Percentiles rank a stretch among this genome's conserved stretches.
Evolutionary conservation across 1,139 yeast species (phyloP).

Genomic region (Kurtzmaniella quercitrusa): DNA sequence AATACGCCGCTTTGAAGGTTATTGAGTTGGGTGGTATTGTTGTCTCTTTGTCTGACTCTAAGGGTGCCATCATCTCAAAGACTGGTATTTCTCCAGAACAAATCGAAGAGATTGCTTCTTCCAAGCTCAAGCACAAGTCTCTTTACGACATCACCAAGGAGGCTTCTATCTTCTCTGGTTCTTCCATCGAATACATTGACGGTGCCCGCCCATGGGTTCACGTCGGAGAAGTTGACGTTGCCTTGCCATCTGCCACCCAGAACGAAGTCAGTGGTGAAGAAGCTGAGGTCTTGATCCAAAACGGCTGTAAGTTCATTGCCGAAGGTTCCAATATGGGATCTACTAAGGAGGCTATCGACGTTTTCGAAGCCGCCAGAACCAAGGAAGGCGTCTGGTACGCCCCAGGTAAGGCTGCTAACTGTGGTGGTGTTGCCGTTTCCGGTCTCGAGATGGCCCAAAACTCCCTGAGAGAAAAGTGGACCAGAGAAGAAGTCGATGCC

Average conservation of each 20-base stretch:
- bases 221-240: slow-evolving; percentile 90
- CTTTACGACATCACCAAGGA: slow-evolving; percentile 61
- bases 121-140: slow-evolving; percentile 78
- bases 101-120: slow-evolving; percentile 69
- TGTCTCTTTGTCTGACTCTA: slow-evolving; percentile 90
- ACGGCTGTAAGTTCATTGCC: slow-evolving; percentile 91
- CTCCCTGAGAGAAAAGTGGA: slow-evolving; percentile 90
- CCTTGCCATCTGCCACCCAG: slow-evolving; percentile 97
- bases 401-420: slow-evolving; percentile 98
- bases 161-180: slow-evolving; percentile 54
- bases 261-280: slow-evolving; percentile 96
- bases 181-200: slow-evolving; percentile 68
- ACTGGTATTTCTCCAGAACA: slow-evolving; percentile 82
- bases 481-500: slow-evolving; percentile 81
- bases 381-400: slow-evolving; percentile 86
- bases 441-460: slow-evolving; percentile 99
- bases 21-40: slow-evolving; percentile 96
- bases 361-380: slow-evolving; percentile 83
- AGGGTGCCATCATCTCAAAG: slow-evolving; percentile 78
- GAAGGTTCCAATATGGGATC: slow-evolving; percentile 99
- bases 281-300: slow-evolving; percentile 88
- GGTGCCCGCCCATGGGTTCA: slow-evolving; percentile 97
- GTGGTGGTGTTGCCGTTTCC: slow-evolving; percentile 99
- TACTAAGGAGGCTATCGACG: slow-evolving; percentile 93
- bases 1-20: slow-evolving; percentile 96